Evolutionary conservation across 2,329 filamentous ascomycete species (phyloP).

Genomic region (Cladophialophora chaetospira): DNA sequence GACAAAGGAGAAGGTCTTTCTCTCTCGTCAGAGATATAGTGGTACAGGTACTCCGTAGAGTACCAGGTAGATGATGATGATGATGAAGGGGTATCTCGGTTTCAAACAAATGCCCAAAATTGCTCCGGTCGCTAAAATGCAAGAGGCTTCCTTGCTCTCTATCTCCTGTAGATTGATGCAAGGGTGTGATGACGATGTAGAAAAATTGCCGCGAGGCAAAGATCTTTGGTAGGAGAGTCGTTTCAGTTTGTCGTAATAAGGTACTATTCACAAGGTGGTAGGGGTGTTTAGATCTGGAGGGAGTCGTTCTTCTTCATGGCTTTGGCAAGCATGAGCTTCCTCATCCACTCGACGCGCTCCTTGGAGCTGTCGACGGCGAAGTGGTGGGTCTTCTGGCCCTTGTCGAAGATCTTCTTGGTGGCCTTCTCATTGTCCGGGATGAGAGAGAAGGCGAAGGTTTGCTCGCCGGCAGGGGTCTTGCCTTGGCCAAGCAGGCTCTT

Average conservation of each 20-base stretch:
- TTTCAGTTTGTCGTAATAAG: conserved; percentile 11
- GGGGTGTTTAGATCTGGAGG: conserved; percentile 17
- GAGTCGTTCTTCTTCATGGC: conserved; percentile 35
- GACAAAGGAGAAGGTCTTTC: conserved; percentile 1
- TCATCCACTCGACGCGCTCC: conserved; percentile 87
- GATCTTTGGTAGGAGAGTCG: conserved; percentile 24
- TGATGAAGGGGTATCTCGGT: conserved; percentile 16
- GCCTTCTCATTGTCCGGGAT: conserved; percentile 47
- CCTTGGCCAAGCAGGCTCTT: conserved; percentile 51
- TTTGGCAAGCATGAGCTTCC: conserved; percentile 50
- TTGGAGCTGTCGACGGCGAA: conserved; percentile 87
- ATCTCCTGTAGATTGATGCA: conserved; percentile 6
- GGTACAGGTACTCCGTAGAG: background rate
- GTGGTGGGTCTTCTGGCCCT: conserved; percentile 82
- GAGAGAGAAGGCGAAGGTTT: conserved; percentile 46
- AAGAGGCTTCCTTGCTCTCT: background rate
- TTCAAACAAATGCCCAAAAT: conserved; percentile 6
- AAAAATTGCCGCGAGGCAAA: conserved; percentile 29
- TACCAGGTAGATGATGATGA: background rate
- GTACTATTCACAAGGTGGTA: background rate
- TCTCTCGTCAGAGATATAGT: background rate
- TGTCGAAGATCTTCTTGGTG: conserved; percentile 41
- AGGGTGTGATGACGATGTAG: background rate
- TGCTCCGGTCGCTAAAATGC: conserved; percentile 15
- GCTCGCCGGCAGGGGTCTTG: conserved; percentile 35